Base-by-base conservation (phyloP, 2,329 filamentous ascomycete species). In the Ustilaginoidea virens region DNA sequence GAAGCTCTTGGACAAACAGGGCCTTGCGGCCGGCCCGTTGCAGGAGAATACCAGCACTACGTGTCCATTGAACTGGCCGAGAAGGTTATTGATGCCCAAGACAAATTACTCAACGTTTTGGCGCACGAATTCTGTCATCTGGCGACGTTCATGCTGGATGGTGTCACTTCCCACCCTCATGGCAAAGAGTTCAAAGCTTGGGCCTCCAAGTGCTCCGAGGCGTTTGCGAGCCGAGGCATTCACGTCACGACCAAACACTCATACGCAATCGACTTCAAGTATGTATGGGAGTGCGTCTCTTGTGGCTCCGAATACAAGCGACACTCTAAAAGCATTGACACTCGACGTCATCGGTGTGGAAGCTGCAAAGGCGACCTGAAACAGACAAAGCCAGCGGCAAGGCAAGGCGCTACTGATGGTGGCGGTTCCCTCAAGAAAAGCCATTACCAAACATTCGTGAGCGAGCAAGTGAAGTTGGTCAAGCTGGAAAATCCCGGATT, bases 81-180 rank as follows among this genome's bases (percentile, higher is more conserved):
- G 31, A 92, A 92, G 49, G 76, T 94, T 26, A 85, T 96, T 36
- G 74, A 83, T 46, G 68, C 77, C 43, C 71, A 80, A 39, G 54
- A 78, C 33, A 72, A 82, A 3, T 66, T 96, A 1, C 65, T 90
- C 37, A 94, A 94, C 50, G 85, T 90, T 0, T 57, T 96, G n/a
- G 83, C 87, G 0, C 90, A 98, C 49, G 90, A 98, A 44, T 96
- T 90, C 58, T 96, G 90, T 51, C 90, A 98, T 47, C 59, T 96
- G 2, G 77, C 82, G 24, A 92, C 85, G 43, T 94, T 87, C 51
- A 92, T 96, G 73, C 61, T 96, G 37, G 76, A 67, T 27, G 72
- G 75, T 20, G 60, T 86, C 20, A 75, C 70, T 24, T 74, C 73
- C 32, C 76, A 80, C 36, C 82, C 85, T 0, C 86, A 94, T 47